Percentiles rank a stretch among this genome's conserved stretches.
phyloP scores from a whole-genome alignment of 148 eudicot species.

The Cornus kousa region DNA sequence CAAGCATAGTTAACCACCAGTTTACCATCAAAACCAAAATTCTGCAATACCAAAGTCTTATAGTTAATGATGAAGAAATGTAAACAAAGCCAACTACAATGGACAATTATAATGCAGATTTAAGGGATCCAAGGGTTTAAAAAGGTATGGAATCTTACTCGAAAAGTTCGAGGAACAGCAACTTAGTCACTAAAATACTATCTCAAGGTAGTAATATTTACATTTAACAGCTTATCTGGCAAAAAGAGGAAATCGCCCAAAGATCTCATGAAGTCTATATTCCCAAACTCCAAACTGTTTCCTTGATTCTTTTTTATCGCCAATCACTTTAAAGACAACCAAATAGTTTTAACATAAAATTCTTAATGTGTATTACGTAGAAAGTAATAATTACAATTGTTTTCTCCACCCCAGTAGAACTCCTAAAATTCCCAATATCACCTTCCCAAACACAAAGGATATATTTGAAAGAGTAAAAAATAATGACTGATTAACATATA shows the following conservation, averaged over 20 bases:
- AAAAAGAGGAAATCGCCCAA: neutral
- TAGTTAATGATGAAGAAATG: conserved; percentile 4
- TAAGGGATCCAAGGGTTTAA: neutral
- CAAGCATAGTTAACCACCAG: conserved; percentile 85
- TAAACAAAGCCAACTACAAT: neutral
- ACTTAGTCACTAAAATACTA: neutral
- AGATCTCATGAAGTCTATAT: neutral
- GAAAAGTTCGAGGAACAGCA: neutral
- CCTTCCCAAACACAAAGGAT: neutral
- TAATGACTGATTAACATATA: neutral
- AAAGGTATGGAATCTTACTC: neutral
- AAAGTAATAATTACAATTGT: too few species aligned
- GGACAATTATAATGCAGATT: neutral
- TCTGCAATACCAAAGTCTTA: conserved; percentile 44
- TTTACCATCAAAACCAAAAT: conserved; percentile 82
- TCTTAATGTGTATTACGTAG: too few species aligned
- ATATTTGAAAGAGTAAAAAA: neutral
- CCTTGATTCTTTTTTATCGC: neutral
- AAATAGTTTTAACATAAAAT: neutral
- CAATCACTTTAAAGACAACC: neutral
- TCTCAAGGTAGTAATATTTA: neutral
- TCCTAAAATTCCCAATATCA: neutral
- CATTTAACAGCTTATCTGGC: neutral
- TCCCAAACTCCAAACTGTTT: neutral
- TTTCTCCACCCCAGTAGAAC: neutral